Conservation (phyloP, 2,329 filamentous ascomycete species). For the Xylaria polymorpha region DNA sequence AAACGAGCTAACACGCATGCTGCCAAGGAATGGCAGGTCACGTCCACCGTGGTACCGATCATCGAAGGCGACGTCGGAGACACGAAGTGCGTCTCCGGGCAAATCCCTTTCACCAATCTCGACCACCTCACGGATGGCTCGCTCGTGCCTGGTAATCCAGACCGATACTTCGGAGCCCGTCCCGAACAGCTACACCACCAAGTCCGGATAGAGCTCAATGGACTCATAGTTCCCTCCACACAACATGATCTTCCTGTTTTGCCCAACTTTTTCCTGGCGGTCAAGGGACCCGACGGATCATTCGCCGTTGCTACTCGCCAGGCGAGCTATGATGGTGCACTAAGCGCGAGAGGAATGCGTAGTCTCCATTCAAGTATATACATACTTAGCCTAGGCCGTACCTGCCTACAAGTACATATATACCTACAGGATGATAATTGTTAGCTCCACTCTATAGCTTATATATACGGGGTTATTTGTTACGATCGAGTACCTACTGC, state of each 20-base stretch:
- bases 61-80: not conserved
- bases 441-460: too few relatives aligned
- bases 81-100: not conserved
- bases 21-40: not conserved
- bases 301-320: too few relatives aligned
- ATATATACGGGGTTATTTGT: too few relatives aligned
- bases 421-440: too few relatives aligned
- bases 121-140: constrained; percentile 4
- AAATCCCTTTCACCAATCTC: not conserved
- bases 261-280: constrained; percentile 19
- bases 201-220: not conserved
- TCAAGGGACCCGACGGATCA: not conserved
- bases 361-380: too few relatives aligned
- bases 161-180: constrained; percentile 9
- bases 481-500: too few relatives aligned
- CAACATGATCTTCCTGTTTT: not conserved
- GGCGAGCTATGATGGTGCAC: too few relatives aligned
- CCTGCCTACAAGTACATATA: too few relatives aligned
- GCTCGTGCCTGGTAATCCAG: not conserved
- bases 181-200: not conserved
- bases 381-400: too few relatives aligned
- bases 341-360: too few relatives aligned
- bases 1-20: not conserved
- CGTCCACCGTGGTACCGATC: not conserved
- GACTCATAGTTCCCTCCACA: not conserved